Evolutionary conservation across 768 basidiomycete species (phyloP).

Genomic region (Leucogyrophana mollusca): DNA sequence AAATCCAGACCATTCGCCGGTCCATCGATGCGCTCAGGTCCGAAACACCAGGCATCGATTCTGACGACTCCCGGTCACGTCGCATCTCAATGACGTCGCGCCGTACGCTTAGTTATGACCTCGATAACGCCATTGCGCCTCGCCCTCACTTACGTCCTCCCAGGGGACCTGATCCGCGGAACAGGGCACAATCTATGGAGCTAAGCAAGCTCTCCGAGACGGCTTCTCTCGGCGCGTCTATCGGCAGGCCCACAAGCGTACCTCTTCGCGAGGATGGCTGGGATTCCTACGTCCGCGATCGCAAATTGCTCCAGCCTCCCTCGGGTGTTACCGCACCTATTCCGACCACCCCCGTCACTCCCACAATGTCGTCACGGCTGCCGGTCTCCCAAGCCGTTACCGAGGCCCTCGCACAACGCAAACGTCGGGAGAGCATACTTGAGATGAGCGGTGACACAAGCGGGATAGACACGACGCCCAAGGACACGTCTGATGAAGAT

Average conservation of each 20-base stretch:
- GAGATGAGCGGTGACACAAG: conserved; percentile 31
- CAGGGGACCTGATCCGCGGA: conserved; percentile 65
- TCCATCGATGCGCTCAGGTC: conserved; percentile 76
- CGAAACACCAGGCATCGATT: conserved; percentile 53
- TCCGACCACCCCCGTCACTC: conserved; percentile 48
- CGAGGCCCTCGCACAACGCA: conserved; percentile 71
- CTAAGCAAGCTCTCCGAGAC: conserved; percentile 46
- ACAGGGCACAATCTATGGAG: conserved; percentile 73
- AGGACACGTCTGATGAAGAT: conserved; percentile 34
- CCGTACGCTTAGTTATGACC: conserved; percentile 68
- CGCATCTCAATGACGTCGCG: conserved; percentile 65
- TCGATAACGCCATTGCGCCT: conserved; percentile 48
- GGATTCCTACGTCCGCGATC: conserved; percentile 83
- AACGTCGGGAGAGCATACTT: conserved; percentile 67
- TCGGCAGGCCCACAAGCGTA: conserved; percentile 68
- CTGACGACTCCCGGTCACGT: conserved; percentile 60
- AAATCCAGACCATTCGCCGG: conserved; percentile 76
- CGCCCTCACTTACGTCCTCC: conserved; percentile 69
- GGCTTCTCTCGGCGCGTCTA: conserved; percentile 47
- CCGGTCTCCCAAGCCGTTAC: conserved; percentile 71
- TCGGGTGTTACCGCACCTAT: conserved; percentile 81
- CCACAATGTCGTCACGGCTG: conserved; percentile 36
- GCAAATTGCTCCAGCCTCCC: conserved; percentile 83
- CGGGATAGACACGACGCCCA: conserved; percentile 27
- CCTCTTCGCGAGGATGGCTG: conserved; percentile 80